Conservation (phyloP, 2,329 filamentous ascomycete species). For the Cladosporium sp. region DNA sequence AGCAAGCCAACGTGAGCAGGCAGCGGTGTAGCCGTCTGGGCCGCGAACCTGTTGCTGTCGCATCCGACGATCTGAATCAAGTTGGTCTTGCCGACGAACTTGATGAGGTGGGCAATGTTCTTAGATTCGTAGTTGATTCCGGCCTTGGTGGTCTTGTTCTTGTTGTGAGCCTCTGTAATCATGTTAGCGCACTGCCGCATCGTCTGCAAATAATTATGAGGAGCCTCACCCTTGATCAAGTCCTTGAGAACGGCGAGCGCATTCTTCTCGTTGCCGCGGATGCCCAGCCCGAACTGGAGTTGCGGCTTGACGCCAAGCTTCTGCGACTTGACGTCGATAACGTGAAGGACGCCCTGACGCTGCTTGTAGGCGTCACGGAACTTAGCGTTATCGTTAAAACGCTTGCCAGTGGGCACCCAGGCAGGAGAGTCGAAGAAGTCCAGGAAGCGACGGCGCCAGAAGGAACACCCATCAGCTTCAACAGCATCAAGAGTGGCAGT, state of each 20-base stretch:
- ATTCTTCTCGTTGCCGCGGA: slow-evolving; percentile 25
- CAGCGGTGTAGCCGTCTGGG: background rate
- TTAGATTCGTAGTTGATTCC: slow-evolving; percentile 24
- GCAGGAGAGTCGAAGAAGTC: slow-evolving; percentile 35
- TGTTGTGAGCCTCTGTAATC: slow-evolving; percentile 27
- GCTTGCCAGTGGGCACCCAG: slow-evolving; percentile 11
- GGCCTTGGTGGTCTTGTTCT: slow-evolving; percentile 7
- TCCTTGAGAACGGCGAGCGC: slow-evolving; percentile 35
- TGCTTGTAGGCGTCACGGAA: slow-evolving; percentile 34
- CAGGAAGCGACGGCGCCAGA: slow-evolving; percentile 44
- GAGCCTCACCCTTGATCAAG: slow-evolving; percentile 39
- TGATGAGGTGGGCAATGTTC: slow-evolving; percentile 29
- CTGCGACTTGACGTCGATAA: slow-evolving; percentile 2
- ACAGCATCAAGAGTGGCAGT: slow-evolving; percentile 34
- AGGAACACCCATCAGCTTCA: slow-evolving; percentile 34
- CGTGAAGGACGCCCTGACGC: slow-evolving; percentile 20
- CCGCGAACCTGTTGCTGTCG: background rate
- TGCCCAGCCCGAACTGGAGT: slow-evolving; percentile 22
- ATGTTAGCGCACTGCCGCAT: background rate
- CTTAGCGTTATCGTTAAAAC: slow-evolving; percentile 19
- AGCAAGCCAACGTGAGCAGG: slow-evolving; percentile 14
- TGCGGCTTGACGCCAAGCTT: slow-evolving; percentile 14
- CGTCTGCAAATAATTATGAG: background rate
- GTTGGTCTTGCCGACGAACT: slow-evolving; percentile 25
- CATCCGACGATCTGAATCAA: background rate